phyloP scores from a whole-genome alignment of 2,329 filamentous ascomycete genomes.

The Simplicillium aogashimaense region DNA sequence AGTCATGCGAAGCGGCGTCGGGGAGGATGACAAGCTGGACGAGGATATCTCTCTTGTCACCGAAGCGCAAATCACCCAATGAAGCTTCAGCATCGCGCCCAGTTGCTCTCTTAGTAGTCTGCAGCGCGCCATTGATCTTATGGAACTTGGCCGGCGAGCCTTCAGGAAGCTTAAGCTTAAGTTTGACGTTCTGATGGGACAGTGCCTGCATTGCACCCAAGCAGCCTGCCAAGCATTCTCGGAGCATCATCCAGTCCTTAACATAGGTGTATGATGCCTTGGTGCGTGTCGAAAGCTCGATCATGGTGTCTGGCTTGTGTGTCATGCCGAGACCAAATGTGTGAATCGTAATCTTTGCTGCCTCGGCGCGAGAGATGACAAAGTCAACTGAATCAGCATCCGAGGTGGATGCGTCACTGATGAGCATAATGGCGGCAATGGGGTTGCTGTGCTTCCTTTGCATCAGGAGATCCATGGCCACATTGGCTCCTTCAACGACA shows the following conservation, averaged over 20 bases:
- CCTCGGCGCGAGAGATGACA: constrained; percentile 90
- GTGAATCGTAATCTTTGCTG: constrained; percentile 93
- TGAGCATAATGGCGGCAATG: constrained; percentile 88
- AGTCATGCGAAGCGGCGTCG: constrained; percentile 73
- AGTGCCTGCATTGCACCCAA: constrained; percentile 84
- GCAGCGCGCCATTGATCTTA: constrained; percentile 92
- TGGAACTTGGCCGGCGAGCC: constrained; percentile 97
- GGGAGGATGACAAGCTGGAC: constrained; percentile 90
- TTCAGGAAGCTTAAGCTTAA: constrained; percentile 88
- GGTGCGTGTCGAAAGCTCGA: constrained; percentile 87
- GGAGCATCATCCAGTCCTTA: constrained; percentile 99
- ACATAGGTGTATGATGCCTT: constrained; percentile 98
- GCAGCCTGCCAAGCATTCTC: constrained; percentile 90
- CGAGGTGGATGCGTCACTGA: constrained; percentile 92
- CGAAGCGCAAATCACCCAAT: constrained; percentile 85
- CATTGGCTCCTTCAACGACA: constrained; percentile 93
- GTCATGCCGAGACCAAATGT: constrained; percentile 94
- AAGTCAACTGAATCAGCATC: constrained; percentile 96
- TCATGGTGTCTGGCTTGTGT: constrained; percentile 98
- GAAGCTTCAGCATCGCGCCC: constrained; percentile 90
- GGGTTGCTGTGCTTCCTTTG: constrained; percentile 94
- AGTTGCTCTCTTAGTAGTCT: constrained; percentile 92
- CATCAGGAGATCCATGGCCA: constrained; percentile 98
- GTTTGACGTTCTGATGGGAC: constrained; percentile 96
- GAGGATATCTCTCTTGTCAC: constrained; percentile 87